These are phyloP conservation scores for Cruciata laevipes DNA, from an alignment of 257 asterid species.

Conservation along the genomic window DNA sequence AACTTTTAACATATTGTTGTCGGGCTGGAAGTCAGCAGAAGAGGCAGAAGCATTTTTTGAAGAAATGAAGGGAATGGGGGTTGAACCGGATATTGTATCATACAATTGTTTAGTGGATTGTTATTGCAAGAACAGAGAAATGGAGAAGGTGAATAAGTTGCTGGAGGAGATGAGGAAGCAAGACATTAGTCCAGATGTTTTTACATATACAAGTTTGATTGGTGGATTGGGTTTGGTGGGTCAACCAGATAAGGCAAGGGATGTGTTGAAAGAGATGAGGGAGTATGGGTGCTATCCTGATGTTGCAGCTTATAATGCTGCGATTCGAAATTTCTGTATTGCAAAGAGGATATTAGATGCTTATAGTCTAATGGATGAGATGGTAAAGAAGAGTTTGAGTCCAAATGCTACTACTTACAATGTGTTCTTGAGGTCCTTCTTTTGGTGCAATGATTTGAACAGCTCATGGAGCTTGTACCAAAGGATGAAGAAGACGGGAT, in stretches of 20 bases:
- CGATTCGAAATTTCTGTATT: slow-evolving; percentile 76
- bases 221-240: slow-evolving; percentile 88
- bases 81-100: slow-evolving; percentile 76
- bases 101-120: slow-evolving; percentile 86
- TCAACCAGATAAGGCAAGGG: slow-evolving; percentile 89
- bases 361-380: slow-evolving; percentile 58
- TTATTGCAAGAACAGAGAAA: slow-evolving; percentile 71
- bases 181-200: slow-evolving; percentile 71
- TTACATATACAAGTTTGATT: slow-evolving; percentile 70
- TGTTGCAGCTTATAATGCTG: slow-evolving; percentile 86
- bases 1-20: slow-evolving; percentile 70
- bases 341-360: slow-evolving; percentile 74
- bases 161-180: slow-evolving; percentile 58
- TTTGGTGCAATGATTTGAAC: slow-evolving; percentile 57
- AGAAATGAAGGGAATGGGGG: slow-evolving; percentile 66
- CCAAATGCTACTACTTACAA: slow-evolving; percentile 86
- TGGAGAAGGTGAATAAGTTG: slow-evolving; percentile 53
- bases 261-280: slow-evolving; percentile 77
- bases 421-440: slow-evolving; percentile 64
- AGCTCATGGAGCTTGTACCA: slow-evolving; percentile 65
- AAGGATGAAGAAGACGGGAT: slow-evolving; percentile 62
- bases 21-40: slow-evolving; percentile 77
- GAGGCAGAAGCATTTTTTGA: slow-evolving; percentile 68
- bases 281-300: slow-evolving; percentile 85
- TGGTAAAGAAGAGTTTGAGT: slow-evolving; percentile 56